These are phyloP conservation scores for Phlyctochytrium arcticum DNA, from an alignment of 192 early-diverging fungal species.

Conservation along the genomic window DNA sequence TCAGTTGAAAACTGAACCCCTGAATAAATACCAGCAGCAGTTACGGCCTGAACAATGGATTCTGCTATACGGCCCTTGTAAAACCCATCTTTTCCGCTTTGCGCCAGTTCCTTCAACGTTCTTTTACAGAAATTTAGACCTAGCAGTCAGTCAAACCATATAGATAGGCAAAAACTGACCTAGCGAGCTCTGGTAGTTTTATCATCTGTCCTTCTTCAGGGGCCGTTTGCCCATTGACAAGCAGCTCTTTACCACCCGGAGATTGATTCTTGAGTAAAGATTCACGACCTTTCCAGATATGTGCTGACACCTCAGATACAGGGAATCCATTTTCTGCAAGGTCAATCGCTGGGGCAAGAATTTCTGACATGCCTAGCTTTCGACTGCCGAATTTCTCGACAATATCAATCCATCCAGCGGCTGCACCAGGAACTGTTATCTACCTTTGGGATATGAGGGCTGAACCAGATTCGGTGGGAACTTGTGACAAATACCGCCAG, in stretches of 20 bases:
- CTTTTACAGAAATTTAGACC: slow-evolving; percentile 13
- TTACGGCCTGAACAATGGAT: slow-evolving; percentile 49
- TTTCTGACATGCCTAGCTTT: slow-evolving; percentile 46
- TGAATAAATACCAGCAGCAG: neutral
- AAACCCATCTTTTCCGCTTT: slow-evolving; percentile 62
- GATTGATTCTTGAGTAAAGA: slow-evolving; percentile 19
- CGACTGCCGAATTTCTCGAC: slow-evolving; percentile 61
- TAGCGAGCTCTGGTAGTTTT: slow-evolving; percentile 50
- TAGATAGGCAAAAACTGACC: slow-evolving; percentile 23
- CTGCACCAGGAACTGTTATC: slow-evolving; percentile 70
- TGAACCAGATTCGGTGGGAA: neutral
- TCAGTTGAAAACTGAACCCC: neutral
- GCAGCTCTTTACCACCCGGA: slow-evolving; percentile 45
- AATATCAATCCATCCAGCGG: slow-evolving; percentile 69
- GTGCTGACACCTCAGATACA: slow-evolving; percentile 48
- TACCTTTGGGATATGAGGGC: too few species aligned
- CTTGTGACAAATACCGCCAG: neutral
- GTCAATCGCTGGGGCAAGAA: slow-evolving; percentile 65
- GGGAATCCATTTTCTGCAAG: slow-evolving; percentile 67
- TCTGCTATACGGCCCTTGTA: slow-evolving; percentile 65
- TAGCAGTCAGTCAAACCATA: neutral
- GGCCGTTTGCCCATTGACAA: slow-evolving; percentile 34
- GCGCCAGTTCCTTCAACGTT: slow-evolving; percentile 53
- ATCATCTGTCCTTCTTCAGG: slow-evolving; percentile 63
- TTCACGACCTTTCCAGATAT: slow-evolving; percentile 40